Percentiles rank a stretch among this genome's conserved stretches.
These are phyloP conservation scores for Tricladium varicosporioides DNA, from an alignment of 2,329 filamentous ascomycete genomes.

Conservation along the genomic window DNA sequence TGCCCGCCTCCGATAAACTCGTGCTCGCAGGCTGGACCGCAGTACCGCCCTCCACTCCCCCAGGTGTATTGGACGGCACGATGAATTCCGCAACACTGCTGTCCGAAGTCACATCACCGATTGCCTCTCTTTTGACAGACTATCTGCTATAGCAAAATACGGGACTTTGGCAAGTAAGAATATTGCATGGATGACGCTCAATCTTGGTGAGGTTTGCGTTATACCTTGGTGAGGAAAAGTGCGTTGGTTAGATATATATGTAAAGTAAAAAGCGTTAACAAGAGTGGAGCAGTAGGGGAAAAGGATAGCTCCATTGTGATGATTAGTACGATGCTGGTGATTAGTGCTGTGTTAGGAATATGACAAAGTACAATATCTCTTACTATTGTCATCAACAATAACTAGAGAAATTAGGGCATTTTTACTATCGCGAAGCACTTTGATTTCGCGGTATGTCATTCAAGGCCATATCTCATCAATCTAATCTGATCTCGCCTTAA, in stretches of 20 bases:
- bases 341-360: too few relatives aligned
- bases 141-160: neutral
- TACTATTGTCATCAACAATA: too few relatives aligned
- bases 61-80: neutral
- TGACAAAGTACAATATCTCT: too few relatives aligned
- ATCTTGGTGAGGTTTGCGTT: neutral
- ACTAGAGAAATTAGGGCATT: too few relatives aligned
- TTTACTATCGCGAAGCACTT: too few relatives aligned
- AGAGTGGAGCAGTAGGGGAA: too few relatives aligned
- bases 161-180: neutral
- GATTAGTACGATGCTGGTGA: too few relatives aligned
- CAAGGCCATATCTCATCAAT: too few relatives aligned
- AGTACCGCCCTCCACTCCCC: neutral
- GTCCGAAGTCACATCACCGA: neutral
- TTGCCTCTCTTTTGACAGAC: neutral
- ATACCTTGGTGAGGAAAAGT: neutral
- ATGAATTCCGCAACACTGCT: neutral
- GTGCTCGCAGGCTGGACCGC: neutral
- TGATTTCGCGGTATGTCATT: too few relatives aligned
- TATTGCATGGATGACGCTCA: neutral
- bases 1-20: neutral
- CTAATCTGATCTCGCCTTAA: too few relatives aligned
- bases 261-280: neutral
- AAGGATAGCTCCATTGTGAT: too few relatives aligned
- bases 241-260: neutral